These are phyloP conservation scores for Ustilaginoidea virens DNA, from an alignment of 2,329 filamentous ascomycete genomes.

Conservation along the genomic window DNA sequence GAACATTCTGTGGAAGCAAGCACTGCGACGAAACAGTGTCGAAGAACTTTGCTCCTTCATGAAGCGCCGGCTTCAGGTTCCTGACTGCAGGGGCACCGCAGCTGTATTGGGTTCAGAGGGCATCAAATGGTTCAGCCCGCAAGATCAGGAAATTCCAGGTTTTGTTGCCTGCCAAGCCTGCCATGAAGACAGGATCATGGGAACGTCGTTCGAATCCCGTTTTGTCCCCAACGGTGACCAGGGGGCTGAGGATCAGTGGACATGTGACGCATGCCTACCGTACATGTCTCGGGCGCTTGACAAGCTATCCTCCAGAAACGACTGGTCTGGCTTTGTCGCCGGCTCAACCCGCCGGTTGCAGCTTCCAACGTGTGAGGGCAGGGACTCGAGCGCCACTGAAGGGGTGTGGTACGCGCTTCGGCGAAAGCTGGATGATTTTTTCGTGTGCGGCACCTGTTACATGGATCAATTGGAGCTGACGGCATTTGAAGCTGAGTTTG, in stretches of 20 bases:
- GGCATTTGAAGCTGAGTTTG: slow-evolving; percentile 13
- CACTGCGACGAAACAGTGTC: slow-evolving; percentile 12
- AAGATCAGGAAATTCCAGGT: slow-evolving; percentile 12
- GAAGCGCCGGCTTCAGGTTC: slow-evolving; percentile 10
- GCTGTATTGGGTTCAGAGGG: slow-evolving; percentile 10
- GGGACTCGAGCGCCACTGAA: slow-evolving; percentile 8
- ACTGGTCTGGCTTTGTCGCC: slow-evolving; percentile 17
- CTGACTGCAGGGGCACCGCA: slow-evolving; percentile 14
- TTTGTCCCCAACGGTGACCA: slow-evolving; percentile 15
- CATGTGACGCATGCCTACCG: slow-evolving; percentile 14
- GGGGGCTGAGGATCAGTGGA: slow-evolving; percentile 14
- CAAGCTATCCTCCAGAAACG: slow-evolving; percentile 8
- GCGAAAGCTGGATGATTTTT: slow-evolving; percentile 11
- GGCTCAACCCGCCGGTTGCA: slow-evolving; percentile 9
- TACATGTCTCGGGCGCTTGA: slow-evolving; percentile 10
- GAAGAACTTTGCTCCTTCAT: slow-evolving; percentile 14
- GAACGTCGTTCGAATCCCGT: slow-evolving; percentile 12
- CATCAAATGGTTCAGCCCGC: slow-evolving; percentile 17
- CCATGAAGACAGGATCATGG: slow-evolving; percentile 17
- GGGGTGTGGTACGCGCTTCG: slow-evolving; percentile 14
- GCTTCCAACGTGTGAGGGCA: slow-evolving; percentile 15
- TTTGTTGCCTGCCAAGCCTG: slow-evolving; percentile 24
- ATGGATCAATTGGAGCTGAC: slow-evolving; percentile 18
- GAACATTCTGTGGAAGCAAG: slow-evolving; percentile 18
- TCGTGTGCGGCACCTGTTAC: slow-evolving; percentile 19